A percentile compares a stretch with the other conserved stretches of the same genome.
phyloP scores from a whole-genome alignment of 2,329 filamentous ascomycete species.

The Aspergillus terreus region DNA sequence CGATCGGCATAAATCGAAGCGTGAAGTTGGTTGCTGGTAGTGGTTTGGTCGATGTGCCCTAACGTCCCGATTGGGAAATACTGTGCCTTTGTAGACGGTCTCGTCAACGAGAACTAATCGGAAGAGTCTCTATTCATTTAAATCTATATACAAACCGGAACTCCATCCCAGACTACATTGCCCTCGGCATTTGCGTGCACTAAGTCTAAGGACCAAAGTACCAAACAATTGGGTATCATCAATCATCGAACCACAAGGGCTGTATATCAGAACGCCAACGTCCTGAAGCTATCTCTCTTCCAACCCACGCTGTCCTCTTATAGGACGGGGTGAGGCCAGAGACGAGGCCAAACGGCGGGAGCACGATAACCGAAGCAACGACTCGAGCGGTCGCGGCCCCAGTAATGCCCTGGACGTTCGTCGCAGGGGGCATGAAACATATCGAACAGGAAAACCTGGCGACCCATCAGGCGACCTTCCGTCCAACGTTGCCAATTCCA shows the following conservation, averaged over 20 bases:
- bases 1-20: background rate
- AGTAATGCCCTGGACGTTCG: no score
- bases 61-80: background rate
- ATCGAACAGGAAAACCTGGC: no score
- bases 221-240: slow-evolving; percentile 1
- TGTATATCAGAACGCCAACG: background rate
- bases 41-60: background rate
- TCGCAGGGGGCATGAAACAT: no score
- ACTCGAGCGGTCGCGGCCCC: no score
- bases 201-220: background rate
- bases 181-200: background rate
- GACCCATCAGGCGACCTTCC: slow-evolving; percentile 67
- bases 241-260: background rate
- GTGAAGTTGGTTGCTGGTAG: no score
- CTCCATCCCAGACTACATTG: background rate
- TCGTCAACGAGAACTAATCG: no score
- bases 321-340: no score
- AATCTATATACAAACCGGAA: background rate
- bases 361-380: no score
- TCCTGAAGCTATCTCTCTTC: background rate
- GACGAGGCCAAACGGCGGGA: no score
- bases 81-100: no score
- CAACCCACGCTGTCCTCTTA: no score
- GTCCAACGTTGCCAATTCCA: slow-evolving; percentile 90
- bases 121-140: background rate